Conservation (phyloP, 345 rosid genomes). For the Firmiana major region DNA sequence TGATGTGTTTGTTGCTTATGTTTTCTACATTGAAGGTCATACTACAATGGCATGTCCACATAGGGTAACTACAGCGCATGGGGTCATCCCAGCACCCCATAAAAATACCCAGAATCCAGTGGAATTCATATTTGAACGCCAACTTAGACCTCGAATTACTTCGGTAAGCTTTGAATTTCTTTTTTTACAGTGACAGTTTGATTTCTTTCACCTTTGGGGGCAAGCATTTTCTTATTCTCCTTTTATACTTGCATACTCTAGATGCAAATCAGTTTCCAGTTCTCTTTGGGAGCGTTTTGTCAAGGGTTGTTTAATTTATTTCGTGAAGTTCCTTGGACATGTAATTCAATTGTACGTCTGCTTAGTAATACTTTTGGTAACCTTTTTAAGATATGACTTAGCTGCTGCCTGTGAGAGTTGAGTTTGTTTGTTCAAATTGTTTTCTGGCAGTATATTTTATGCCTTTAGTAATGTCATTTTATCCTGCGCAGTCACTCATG, state of each 20-base stretch:
- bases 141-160: constrained; percentile 52
- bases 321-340: background rate
- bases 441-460: background rate
- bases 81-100: constrained; percentile 55
- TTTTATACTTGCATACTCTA: background rate
- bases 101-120: constrained; percentile 49
- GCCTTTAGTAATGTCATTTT: background rate
- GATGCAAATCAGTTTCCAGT: background rate
- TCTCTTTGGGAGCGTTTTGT: background rate
- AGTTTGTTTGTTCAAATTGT: background rate
- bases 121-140: constrained; percentile 75
- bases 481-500: background rate
- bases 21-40: constrained; percentile 56
- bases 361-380: background rate
- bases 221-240: background rate
- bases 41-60: constrained; percentile 87
- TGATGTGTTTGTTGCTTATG: background rate
- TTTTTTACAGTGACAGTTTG: background rate
- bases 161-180: constrained; percentile 30
- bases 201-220: background rate
- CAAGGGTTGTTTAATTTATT: background rate
- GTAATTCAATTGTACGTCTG: background rate
- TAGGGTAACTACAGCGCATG: constrained; percentile 60
- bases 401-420: background rate
- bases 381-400: background rate